These are phyloP conservation scores for Balakata baccata DNA, from an alignment of 345 rosid genomes.

Conservation along the genomic window DNA sequence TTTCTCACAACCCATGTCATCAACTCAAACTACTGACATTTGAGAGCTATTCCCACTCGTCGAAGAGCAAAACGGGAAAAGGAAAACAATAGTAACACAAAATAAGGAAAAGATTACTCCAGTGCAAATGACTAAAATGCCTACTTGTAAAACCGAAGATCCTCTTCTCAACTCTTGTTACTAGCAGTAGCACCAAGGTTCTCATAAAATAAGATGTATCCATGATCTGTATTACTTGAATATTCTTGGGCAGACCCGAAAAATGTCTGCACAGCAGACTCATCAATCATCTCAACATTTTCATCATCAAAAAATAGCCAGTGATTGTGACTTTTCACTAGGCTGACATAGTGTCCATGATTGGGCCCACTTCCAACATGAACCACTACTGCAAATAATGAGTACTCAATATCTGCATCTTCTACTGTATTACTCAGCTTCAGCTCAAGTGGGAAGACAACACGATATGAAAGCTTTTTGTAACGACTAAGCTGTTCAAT, in stretches of 20 bases:
- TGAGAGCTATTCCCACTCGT: constrained; percentile 32
- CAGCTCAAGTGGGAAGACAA: constrained; percentile 90
- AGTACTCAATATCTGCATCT: constrained; percentile 84
- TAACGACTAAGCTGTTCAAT: constrained; percentile 92
- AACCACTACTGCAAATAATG: constrained; percentile 94
- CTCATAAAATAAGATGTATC: constrained; percentile 95
- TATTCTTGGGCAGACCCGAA: constrained; percentile 97
- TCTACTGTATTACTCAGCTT: constrained; percentile 92
- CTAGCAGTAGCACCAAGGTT: constrained; percentile 55
- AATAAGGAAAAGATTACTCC: constrained; percentile 19
- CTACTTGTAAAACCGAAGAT: constrained; percentile 30
- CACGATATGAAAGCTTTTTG: constrained; percentile 92
- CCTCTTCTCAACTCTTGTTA: constrained; percentile 46
- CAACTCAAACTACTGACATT: constrained; percentile 30
- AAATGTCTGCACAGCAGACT: constrained; percentile 96
- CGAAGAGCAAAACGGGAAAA: constrained; percentile 19
- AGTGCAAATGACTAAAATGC: constrained; percentile 40
- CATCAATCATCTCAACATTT: constrained; percentile 96
- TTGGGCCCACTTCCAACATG: constrained; percentile 98
- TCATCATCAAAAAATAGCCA: constrained; percentile 97
- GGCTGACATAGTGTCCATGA: constrained; percentile 96
- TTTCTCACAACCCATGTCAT: constrained; percentile 29
- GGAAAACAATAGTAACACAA: constrained; percentile 22
- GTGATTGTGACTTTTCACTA: constrained; percentile 97
- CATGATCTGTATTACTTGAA: constrained; percentile 94